A percentile compares a stretch with the other conserved stretches of the same genome.
phyloP scores from a whole-genome alignment of 768 basidiomycete species.

The Leccinum broughii region DNA sequence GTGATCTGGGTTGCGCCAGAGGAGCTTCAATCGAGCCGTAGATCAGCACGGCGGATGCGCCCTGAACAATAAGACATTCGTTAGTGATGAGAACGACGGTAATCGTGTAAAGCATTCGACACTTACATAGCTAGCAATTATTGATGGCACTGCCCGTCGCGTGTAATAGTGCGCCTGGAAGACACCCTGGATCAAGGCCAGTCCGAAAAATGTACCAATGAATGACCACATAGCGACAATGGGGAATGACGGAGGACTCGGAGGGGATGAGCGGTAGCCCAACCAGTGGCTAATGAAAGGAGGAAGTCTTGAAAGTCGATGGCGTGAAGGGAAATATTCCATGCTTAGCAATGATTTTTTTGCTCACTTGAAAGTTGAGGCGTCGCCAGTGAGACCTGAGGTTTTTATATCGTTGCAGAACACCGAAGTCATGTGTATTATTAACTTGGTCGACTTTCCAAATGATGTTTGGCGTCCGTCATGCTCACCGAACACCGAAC shows the following conservation, averaged over 20 bases:
- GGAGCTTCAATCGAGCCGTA: constrained; percentile 55
- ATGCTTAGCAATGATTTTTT: background rate
- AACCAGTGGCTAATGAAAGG: constrained; percentile 14
- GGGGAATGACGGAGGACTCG: constrained; percentile 7
- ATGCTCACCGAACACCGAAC: no score
- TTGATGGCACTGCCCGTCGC: constrained; percentile 35
- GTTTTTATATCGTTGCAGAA: no score
- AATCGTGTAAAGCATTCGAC: background rate
- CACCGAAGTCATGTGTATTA: no score
- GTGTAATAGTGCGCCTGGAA: constrained; percentile 53
- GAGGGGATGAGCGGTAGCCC: constrained; percentile 12
- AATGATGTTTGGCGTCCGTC: no score
- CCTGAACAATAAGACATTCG: constrained; percentile 33
- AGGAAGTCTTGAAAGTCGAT: constrained; percentile 1
- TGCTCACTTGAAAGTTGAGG: background rate
- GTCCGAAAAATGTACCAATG: constrained; percentile 50
- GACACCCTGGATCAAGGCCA: constrained; percentile 49
- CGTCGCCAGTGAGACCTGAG: no score
- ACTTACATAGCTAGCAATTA: constrained; percentile 26
- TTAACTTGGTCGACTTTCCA: no score
- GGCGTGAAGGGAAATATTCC: background rate
- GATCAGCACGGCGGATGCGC: constrained; percentile 55
- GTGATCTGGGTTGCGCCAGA: constrained; percentile 52
- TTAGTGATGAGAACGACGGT: background rate
- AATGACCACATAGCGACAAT: constrained; percentile 44